These are phyloP conservation scores for Pestalotiopsis sp. DNA, from an alignment of 2,329 filamentous ascomycete species.

Conservation along the genomic window DNA sequence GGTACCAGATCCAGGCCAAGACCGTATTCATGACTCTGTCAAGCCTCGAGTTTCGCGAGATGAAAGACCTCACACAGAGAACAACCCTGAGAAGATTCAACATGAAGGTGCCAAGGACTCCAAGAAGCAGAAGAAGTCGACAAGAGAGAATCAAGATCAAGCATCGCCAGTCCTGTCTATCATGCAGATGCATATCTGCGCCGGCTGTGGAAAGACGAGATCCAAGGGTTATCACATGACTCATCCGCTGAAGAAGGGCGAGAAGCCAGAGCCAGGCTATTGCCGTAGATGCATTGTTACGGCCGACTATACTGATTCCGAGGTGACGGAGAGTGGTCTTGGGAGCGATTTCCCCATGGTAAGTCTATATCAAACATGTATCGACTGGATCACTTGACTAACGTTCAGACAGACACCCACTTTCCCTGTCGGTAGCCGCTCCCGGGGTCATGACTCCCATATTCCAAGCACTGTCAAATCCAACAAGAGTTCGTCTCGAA, in stretches of 20 bases:
- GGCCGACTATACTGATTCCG: constrained; percentile 16
- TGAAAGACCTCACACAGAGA: not conserved
- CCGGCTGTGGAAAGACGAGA: constrained; percentile 14
- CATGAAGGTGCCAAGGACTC: not conserved
- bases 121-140: not conserved
- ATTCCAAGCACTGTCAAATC: not conserved
- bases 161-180: not conserved
- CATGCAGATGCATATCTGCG: constrained; percentile 11
- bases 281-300: constrained; percentile 13
- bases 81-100: not conserved
- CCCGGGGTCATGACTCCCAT: not conserved
- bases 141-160: not conserved
- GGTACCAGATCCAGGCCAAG: not conserved
- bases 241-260: constrained; percentile 11
- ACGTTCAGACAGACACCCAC: not conserved
- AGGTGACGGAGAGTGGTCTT: constrained; percentile 5
- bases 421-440: not conserved
- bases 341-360: not conserved
- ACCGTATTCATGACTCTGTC: not conserved
- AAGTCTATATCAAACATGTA: not conserved
- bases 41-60: not conserved
- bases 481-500: constrained; percentile 8
- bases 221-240: constrained; percentile 16
- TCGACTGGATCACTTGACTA: not conserved
- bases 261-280: constrained; percentile 7